Base-by-base conservation (phyloP, 768 basidiomycete species). In the Termitomyces sp. region DNA sequence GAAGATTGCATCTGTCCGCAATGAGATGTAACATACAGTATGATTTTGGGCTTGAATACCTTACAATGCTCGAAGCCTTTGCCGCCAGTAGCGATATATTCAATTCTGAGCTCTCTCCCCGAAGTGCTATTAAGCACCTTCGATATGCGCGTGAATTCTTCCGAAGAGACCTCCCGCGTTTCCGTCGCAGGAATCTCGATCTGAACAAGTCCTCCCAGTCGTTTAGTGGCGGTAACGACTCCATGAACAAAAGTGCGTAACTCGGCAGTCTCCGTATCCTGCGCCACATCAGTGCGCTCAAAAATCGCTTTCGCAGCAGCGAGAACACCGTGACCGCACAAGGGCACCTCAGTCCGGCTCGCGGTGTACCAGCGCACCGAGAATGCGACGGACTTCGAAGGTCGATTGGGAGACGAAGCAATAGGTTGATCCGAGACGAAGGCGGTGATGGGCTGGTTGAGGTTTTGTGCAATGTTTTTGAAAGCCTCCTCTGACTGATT, bases 291-390 rank as follows among this genome's bases (percentile, higher is more conserved):
- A 0, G 70, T 60, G 26, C 63, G 55, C 5, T 65, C 64, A 45
- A 77, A 76, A 12, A 82, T 62, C 2, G 70, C 71, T 52, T 73
- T 68, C 1, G 76, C 72, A 23, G 78, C 71, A 2, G 78, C 80
- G 11, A 83, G 62, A 2, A 72, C 72, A 19, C 66, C 78, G 62
- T 79, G 77, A n/a, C 75, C 73, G 51, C 77, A 78, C n/a, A 77
- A 55, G 8, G 69, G 64, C 0, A 70, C 45, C 57, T 75, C 75
- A 1, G 43, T 26, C 8, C 63, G 63, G 19, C 42, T 62, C 3
- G 73, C 47, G 19, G 69, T 62, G 58, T 77, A 71, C 66, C 68
- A 80, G 45, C 76, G 73, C 35, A 81, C 68, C 19, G 63, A 56
- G 54, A 72, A 74, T 9, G 66, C 63, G 1, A 66, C 67, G 6